phyloP scores from a whole-genome alignment of 352 stramenopile species.

The Heterotrichella gracilis region DNA sequence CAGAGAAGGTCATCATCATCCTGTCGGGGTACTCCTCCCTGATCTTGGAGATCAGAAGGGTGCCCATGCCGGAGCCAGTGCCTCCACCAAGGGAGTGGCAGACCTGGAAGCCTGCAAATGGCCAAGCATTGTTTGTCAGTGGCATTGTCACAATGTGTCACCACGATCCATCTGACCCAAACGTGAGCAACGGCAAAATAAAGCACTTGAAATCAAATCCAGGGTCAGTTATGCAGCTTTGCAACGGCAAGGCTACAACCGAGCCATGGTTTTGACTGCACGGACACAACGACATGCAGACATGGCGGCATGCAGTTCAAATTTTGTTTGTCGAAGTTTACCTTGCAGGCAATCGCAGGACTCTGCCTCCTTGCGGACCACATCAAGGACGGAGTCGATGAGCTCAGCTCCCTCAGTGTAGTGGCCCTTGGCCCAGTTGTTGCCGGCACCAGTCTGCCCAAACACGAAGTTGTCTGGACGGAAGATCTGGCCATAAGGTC shows the following conservation, averaged over 20 bases:
- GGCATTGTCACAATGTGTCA: too few species aligned
- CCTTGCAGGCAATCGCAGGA: conserved; percentile 86
- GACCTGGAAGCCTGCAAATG: conserved; percentile 97
- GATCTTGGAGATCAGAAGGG: conserved; percentile 88
- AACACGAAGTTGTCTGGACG: conserved; percentile 96
- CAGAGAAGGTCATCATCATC: conserved; percentile 96
- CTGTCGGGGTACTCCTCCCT: conserved; percentile 35
- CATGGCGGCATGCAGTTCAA: too few species aligned
- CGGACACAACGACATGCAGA: too few species aligned
- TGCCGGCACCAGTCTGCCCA: conserved; percentile 77
- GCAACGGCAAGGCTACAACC: too few species aligned
- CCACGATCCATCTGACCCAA: too few species aligned
- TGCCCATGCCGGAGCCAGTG: conserved; percentile 89
- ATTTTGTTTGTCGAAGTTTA: too few species aligned
- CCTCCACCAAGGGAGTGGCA: conserved; percentile 93
- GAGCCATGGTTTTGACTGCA: too few species aligned
- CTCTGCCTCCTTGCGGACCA: conserved; percentile 86
- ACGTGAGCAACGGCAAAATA: too few species aligned
- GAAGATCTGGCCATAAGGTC: conserved; percentile 77
- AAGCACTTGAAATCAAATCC: too few species aligned
- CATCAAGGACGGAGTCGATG: conserved; percentile 85
- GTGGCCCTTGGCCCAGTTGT: conserved; percentile 97
- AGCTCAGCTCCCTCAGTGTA: conserved; percentile 93
- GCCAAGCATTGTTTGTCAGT: too few species aligned
- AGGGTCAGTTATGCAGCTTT: too few species aligned